Base-by-base conservation (phyloP, 306 rosid genomes). In the Inga leiocalycina region DNA sequence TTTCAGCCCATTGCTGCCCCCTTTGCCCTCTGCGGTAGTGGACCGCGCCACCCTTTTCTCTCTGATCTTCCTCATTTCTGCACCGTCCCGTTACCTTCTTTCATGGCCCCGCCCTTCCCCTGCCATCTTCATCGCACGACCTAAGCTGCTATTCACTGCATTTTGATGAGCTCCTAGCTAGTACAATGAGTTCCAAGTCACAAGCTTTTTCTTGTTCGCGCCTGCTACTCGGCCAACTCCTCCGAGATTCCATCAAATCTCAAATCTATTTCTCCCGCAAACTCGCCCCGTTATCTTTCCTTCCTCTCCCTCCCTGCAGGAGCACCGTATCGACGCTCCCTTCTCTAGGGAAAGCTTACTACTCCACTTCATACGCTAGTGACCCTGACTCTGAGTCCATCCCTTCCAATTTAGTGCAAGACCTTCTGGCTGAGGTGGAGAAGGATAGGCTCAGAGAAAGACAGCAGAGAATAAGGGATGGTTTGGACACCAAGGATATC, bases 401-500 rank as follows among this genome's bases (percentile, higher is more conserved):
- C 66, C 44, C 78, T 19, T 16, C 65, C 3, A 84, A 78, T 74
- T 74, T 80, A 65, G 87, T 85, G 70, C 84, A 83, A 15, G 95
- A 91, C 68, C 90, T 95, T 72, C 86, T 88, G 35, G 87, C 76
- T 6, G 88, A 91, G 71, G 90, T 93, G 48, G 97, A 93, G 85
- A 88, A 65, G 56, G 98, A 95, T 14, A 89, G 88, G 87, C 87
- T 83, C 44, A 84, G 90, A 72, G 98, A 90, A 48, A 84, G 82
- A 62, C 88, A 91, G 83, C 90, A 88, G 83, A 83, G 94, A 77
- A 34, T 48, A 52, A 87, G 87, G 72, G 82, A 88, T 14, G 94
- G 96, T 54, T 77, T 91, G 32, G 97, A 89, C 72, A 90, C 95
- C 76, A 72, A 85, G 2, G 93, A 93, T 80, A 89, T 91, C 68